Conservation (phyloP, 129 eudicot species). For the Escallonia herrerae region DNA sequence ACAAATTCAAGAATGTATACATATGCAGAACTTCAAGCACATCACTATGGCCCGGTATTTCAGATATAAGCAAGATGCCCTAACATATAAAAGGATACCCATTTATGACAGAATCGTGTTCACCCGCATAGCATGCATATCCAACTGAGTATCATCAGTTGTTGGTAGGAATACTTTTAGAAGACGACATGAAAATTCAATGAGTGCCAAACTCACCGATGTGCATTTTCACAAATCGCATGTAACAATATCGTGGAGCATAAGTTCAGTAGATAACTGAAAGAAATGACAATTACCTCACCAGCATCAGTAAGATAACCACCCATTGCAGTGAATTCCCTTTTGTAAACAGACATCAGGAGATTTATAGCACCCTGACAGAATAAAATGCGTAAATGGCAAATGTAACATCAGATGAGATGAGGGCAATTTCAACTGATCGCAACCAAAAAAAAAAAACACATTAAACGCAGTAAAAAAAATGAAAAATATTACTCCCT, state of each 20-base stretch:
- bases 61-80: no score
- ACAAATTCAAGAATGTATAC: no score
- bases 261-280: conserved; percentile 4
- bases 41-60: no score
- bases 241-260: conserved; percentile 8
- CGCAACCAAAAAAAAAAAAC: background rate
- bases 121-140: background rate
- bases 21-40: no score
- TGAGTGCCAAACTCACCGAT: conserved; percentile 4
- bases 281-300: conserved; percentile 56
- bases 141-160: conserved; percentile 11
- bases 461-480: no score
- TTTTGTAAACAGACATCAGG: conserved; percentile 74
- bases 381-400: conserved; percentile 2
- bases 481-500: no score
- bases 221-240: conserved; percentile 1
- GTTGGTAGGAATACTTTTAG: conserved; percentile 2
- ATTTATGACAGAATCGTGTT: no score
- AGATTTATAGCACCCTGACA: conserved; percentile 88
- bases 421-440: background rate
- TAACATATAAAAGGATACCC: no score
- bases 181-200: background rate
- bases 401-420: conserved; percentile 4
- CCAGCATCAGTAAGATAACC: conserved; percentile 98
- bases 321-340: conserved; percentile 83